Base-by-base conservation (phyloP, 164 flowering plant species). In the Santalum album region DNA sequence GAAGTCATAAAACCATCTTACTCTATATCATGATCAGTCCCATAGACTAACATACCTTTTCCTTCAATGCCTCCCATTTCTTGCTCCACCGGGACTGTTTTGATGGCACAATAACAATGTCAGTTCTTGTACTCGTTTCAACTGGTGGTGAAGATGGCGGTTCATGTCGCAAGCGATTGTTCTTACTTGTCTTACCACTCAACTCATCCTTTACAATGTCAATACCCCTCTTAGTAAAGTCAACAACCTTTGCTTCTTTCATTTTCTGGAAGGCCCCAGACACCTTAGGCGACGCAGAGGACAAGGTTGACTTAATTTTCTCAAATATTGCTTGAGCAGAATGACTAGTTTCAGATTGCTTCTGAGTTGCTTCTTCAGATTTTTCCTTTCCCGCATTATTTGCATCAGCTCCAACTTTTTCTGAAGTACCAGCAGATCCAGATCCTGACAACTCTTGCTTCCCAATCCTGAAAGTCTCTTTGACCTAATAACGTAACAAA, bases 151-250 rank as follows among this genome's bases (percentile, higher is more conserved):
- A 24, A 12, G 90, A 58, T 23, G 84, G 47, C 51, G 78, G 71
- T 34, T 69, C 73, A 62, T 75, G 61, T 54, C 74, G 76, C 58
- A 83, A 63, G 32, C 60, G 88, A 68, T 73, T 83, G 62, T 78
- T 83, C 78, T 60, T 84, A 55, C 54, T 69, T 36, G 90, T 73
- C 12, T 57, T 83, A 36, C 87, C 75, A 47, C 74, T 77, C 56
- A 94, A 65, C 69, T 94, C 99, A 59, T 94, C 99, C 78, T 82
- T 89, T 32, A 94, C 80, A 32, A 83, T 68, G 17, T 74, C 84
- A 67, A 71, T 83, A 38, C 95, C 96, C 69, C 78, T 82, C 76
- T 85, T 92, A n/a, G 84, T 88, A 12, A 84, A 51, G 59, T 87
- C 97, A 60, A 72, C 17, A 1, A 83, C 73, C 66, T 87, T 89